phyloP scores from a whole-genome alignment of 306 rosid species.

The Quercus suber region DNA sequence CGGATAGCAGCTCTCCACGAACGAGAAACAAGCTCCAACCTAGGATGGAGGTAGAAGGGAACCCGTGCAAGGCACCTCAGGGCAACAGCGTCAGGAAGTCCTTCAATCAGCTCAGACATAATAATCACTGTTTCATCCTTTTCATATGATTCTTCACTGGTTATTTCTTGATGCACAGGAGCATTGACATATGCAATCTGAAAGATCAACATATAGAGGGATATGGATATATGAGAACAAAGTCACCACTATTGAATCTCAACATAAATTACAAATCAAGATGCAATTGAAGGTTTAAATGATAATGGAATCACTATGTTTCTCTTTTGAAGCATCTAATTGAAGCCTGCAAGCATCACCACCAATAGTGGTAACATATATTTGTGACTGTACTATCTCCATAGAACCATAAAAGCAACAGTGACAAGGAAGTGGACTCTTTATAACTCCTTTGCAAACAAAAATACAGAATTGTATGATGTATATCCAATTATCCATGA shows the following conservation, averaged over 20 bases:
- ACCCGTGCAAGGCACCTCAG: slow-evolving; percentile 92
- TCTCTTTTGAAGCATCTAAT: neutral
- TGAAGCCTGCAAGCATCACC: neutral
- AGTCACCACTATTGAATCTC: neutral
- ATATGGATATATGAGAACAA: neutral
- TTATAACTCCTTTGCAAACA: neutral
- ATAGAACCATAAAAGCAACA: neutral
- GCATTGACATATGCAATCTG: slow-evolving; percentile 37
- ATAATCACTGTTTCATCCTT: slow-evolving; percentile 52
- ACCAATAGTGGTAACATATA: neutral
- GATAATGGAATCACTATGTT: neutral
- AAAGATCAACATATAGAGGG: neutral
- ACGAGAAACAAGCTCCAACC: slow-evolving; percentile 77
- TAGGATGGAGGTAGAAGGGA: slow-evolving; percentile 85
- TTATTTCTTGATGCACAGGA: slow-evolving; percentile 18
- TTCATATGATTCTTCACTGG: slow-evolving; percentile 27
- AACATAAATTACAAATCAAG: neutral
- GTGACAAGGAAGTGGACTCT: neutral
- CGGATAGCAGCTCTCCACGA: slow-evolving; percentile 86
- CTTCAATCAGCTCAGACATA: slow-evolving; percentile 93
- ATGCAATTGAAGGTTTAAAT: neutral
- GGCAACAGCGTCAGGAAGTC: slow-evolving; percentile 92
- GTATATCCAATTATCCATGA: neutral
- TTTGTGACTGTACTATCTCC: neutral
- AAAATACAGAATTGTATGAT: neutral